Conservation (phyloP, 2,329 filamentous ascomycete genomes). For the Fusarium graminum region DNA sequence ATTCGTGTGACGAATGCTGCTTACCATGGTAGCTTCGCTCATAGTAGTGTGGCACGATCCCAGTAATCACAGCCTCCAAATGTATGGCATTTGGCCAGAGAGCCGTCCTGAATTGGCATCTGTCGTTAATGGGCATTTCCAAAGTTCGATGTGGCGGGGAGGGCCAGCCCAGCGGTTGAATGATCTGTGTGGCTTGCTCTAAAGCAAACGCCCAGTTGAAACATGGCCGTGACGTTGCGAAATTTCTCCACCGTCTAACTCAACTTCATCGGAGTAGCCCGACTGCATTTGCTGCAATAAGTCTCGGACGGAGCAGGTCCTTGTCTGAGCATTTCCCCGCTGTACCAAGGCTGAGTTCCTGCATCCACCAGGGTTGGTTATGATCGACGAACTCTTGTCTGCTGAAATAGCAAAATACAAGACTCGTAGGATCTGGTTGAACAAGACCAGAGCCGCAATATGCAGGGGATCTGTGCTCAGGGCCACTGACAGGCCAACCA, state of each 20-base stretch:
- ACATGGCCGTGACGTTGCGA: neutral
- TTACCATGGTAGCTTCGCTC: constrained; percentile 5
- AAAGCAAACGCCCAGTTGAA: constrained; percentile 6
- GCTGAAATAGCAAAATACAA: constrained; percentile 40
- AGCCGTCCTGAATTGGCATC: constrained; percentile 46
- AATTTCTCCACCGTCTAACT: constrained; percentile 1
- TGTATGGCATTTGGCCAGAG: constrained; percentile 42
- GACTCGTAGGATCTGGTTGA: constrained; percentile 9
- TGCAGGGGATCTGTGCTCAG: constrained; percentile 28
- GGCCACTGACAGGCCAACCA: constrained; percentile 30
- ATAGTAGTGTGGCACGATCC: constrained; percentile 24
- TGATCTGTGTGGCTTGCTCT: constrained; percentile 31
- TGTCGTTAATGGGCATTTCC: constrained; percentile 35
- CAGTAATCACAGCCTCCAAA: neutral
- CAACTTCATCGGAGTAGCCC: neutral
- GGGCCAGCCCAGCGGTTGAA: constrained; percentile 5
- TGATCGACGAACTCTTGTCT: constrained; percentile 39
- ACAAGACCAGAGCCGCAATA: constrained; percentile 32
- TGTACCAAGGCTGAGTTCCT: constrained; percentile 41
- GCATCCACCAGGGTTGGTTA: constrained; percentile 19
- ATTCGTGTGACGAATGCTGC: constrained; percentile 25
- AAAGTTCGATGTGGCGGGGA: constrained; percentile 35
- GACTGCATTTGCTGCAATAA: neutral
- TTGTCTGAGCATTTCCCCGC: constrained; percentile 10
- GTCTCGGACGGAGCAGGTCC: constrained; percentile 9